These are phyloP conservation scores for Turritis glabra DNA, from an alignment of 345 rosid species.

Conservation along the genomic window DNA sequence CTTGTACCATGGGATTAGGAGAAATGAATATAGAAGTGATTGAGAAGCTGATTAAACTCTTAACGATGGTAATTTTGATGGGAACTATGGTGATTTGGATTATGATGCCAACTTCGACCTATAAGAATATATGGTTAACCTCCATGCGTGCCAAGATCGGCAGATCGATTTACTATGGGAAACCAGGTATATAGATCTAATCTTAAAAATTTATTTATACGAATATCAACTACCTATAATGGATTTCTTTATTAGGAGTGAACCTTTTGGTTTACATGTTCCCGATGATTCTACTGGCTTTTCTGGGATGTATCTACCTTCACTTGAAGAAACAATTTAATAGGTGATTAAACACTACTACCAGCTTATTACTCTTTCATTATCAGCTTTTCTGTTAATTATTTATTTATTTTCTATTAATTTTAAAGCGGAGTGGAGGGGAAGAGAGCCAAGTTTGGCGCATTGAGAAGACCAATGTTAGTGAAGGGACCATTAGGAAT, in stretches of 20 bases:
- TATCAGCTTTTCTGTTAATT: neutral
- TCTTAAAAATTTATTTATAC: neutral
- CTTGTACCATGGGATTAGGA: constrained; percentile 1
- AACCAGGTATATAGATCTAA: constrained; percentile 46
- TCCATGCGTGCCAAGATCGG: constrained; percentile 32
- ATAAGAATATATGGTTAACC: constrained; percentile 41
- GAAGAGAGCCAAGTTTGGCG: constrained; percentile 16
- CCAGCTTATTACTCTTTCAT: neutral
- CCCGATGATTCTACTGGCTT: constrained; percentile 59
- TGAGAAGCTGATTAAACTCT: constrained; percentile 36
- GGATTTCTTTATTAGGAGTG: constrained; percentile 41
- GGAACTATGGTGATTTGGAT: constrained; percentile 62
- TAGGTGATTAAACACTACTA: constrained; percentile 2
- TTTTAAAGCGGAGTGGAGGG: constrained; percentile 1
- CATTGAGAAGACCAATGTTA: constrained; percentile 51
- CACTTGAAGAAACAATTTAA: constrained; percentile 36
- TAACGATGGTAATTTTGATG: constrained; percentile 37
- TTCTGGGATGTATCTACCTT: constrained; percentile 49
- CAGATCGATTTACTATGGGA: constrained; percentile 49
- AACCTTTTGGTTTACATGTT: constrained; percentile 48
- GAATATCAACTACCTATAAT: neutral
- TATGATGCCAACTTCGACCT: constrained; percentile 57
- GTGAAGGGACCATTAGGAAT: constrained; percentile 77
- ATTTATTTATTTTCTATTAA: neutral
- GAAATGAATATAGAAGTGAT: constrained; percentile 1